A percentile compares a stretch with the other conserved stretches of the same genome.
phyloP scores from a whole-genome alignment of 2,329 filamentous ascomycete species.

The Pyricularia pennisetigena region DNA sequence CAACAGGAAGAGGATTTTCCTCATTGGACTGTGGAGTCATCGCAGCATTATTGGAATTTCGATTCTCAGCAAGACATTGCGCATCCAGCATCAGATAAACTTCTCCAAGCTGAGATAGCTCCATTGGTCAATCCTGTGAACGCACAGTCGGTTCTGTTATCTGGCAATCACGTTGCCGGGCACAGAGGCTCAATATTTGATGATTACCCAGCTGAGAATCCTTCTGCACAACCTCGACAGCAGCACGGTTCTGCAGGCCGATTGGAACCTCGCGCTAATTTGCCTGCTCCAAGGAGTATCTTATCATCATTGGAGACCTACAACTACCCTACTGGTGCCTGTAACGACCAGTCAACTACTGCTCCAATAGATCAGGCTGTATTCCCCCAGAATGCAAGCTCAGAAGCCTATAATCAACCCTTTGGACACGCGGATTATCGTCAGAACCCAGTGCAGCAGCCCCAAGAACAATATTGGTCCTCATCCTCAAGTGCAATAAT shows the following conservation, averaged over 20 bases:
- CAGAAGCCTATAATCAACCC: not conserved
- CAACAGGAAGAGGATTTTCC: not conserved
- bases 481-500: not conserved
- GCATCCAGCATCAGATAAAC: not conserved
- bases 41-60: not conserved
- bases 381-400: not conserved
- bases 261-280: not conserved
- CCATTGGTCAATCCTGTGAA: not conserved
- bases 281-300: not conserved
- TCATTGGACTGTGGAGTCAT: not conserved
- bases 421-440: not conserved
- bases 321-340: not conserved
- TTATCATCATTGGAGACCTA: not conserved
- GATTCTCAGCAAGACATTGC: not conserved
- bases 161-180: not conserved
- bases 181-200: not conserved
- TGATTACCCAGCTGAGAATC: not conserved
- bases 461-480: not conserved
- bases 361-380: not conserved
- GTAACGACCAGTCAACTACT: not conserved
- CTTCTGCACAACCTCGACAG: not conserved
- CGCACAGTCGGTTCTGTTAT: not conserved
- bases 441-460: not conserved
- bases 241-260: not conserved
- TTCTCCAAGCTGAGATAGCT: not conserved